Evolutionary conservation across 441 rosid genomes (phyloP).

Genomic region (Euphorbia celastroides): DNA sequence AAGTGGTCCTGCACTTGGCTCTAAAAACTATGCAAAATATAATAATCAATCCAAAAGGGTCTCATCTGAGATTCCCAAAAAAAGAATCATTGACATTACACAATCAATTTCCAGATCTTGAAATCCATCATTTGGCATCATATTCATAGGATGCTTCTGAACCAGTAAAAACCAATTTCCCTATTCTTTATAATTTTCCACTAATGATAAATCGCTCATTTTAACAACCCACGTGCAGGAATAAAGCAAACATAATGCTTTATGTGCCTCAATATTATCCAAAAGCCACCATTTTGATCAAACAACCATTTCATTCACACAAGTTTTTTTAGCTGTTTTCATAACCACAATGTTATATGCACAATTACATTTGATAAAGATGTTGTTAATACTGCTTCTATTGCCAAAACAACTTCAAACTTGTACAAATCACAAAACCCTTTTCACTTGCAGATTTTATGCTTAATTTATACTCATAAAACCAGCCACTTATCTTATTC

Average conservation of each 20-base stretch:
- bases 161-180: background rate
- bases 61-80: background rate
- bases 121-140: background rate
- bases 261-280: background rate
- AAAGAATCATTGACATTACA: background rate
- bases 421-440: constrained; percentile 13
- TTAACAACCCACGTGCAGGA: background rate
- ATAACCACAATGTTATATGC: constrained; percentile 35
- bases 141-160: background rate
- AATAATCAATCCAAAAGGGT: background rate
- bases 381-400: constrained; percentile 21
- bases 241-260: background rate
- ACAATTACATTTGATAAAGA: constrained; percentile 9
- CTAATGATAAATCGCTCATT: background rate
- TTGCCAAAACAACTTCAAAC: constrained; percentile 10
- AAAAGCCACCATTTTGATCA: background rate
- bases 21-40: background rate
- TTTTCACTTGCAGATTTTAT: constrained; percentile 9
- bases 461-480: constrained; percentile 18
- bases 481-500: constrained; percentile 15
- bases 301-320: background rate
- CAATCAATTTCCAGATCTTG: background rate
- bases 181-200: background rate
- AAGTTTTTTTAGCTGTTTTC: background rate
- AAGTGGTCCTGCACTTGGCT: background rate